A percentile compares a stretch with the other conserved stretches of the same genome.
These are phyloP conservation scores for Brettanomyces anomalus DNA, from an alignment of 805 yeast species.

Conservation along the genomic window DNA sequence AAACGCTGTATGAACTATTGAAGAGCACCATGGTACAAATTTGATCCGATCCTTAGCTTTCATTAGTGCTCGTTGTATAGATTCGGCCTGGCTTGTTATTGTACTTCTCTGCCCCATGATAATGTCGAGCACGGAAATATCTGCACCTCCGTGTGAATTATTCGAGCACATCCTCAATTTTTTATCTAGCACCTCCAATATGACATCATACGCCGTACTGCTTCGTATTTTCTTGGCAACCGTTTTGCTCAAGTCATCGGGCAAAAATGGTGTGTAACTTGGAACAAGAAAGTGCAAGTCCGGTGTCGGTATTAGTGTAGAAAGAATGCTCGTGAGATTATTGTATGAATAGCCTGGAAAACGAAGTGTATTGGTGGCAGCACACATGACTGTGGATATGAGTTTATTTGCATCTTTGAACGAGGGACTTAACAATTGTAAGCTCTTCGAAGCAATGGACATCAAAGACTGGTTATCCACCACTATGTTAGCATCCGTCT, in stretches of 20 bases:
- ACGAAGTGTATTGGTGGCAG: slow-evolving; percentile 78
- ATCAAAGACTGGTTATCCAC: slow-evolving; percentile 84
- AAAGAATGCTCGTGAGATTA: slow-evolving; percentile 70
- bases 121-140: slow-evolving; percentile 64
- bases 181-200: slow-evolving; percentile 73
- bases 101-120: slow-evolving; percentile 45
- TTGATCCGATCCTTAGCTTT: slow-evolving; percentile 58
- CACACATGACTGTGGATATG: slow-evolving; percentile 76
- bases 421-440: slow-evolving; percentile 51
- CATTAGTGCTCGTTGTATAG: slow-evolving; percentile 49
- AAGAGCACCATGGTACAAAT: slow-evolving; percentile 82
- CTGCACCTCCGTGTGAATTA: slow-evolving; percentile 27
- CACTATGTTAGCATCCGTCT: slow-evolving; percentile 81
- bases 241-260: slow-evolving; percentile 48
- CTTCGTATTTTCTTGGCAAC: slow-evolving; percentile 50
- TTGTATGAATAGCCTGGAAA: slow-evolving; percentile 90
- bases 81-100: slow-evolving; percentile 50
- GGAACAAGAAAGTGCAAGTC: slow-evolving; percentile 68
- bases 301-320: slow-evolving; percentile 81
- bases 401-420: slow-evolving; percentile 77
- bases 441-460: slow-evolving; percentile 56
- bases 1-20: slow-evolving; percentile 68
- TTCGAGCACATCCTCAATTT: slow-evolving; percentile 58
- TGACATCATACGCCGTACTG: slow-evolving; percentile 75
- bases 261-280: slow-evolving; percentile 68